Base-by-base conservation (phyloP, 257 asterid genomes). In the Lycium barbarum region DNA sequence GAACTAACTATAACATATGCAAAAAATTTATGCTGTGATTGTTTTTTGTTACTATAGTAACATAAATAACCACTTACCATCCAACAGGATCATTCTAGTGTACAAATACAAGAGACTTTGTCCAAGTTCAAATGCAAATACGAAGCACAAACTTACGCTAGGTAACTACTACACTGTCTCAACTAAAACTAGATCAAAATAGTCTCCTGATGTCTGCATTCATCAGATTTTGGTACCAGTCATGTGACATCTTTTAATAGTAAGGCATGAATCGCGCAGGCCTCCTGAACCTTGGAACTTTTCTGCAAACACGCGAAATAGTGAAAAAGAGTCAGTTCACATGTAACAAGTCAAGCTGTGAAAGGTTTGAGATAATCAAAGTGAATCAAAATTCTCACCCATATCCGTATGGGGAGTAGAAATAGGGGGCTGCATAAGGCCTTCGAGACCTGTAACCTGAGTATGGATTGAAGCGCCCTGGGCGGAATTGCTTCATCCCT, bases 271-370 rank as follows among this genome's bases (percentile, higher is more conserved):
- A 93, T 81, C 98, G 97, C 6, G 86, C 33, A 12, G 98, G 90
- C 84, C 99, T 91, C 92, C 99, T 91, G 92, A 92, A 96, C 89
- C 99, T 90, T 65, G 98, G 98, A 53, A 81, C 93, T 90, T 96
- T 96, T 88, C 99, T 96, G 98, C 89, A 70, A 90, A 33, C 18
- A 58, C 11, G 51, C 36, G 43, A 51, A 71, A 76, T 33, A 62
- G 26, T 71, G 84, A 68, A 86, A 66, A 82, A 68, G 49, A 4
- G 62, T 55, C 1, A 5, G 26, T 70, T 70, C 20, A 14, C 20
- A 18, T 17, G 38, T 7, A 68, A 36, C 53, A 15, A 2, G 33
- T 0, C 33, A 26, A 8, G 33, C 33, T 17, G 62, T 72, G 83
- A 45, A 22, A 49, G 57, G 38, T 35, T 35, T 47, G 33, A 57